Percentiles rank a stretch among this genome's conserved stretches.
Conservation (phyloP, 257 asterid genomes). For the Catharanthus roseus region DNA sequence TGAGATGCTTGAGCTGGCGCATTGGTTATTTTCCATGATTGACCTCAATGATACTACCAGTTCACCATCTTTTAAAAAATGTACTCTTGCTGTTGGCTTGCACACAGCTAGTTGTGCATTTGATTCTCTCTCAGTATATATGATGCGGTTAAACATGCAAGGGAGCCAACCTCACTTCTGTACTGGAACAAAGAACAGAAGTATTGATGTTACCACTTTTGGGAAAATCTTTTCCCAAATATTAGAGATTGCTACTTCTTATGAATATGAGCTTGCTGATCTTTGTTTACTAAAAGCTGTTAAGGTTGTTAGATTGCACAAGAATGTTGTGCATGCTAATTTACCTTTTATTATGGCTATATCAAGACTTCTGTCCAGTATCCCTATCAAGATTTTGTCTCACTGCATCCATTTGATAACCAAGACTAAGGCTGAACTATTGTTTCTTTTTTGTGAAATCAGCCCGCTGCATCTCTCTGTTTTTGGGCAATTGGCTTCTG, state of each 20-base stretch:
- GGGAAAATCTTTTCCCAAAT: slow-evolving; percentile 46
- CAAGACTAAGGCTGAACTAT: slow-evolving; percentile 50
- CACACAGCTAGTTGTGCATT: slow-evolving; percentile 59
- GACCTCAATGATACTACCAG: slow-evolving; percentile 29
- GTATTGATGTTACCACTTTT: slow-evolving; percentile 38
- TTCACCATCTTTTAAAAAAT: slow-evolving; percentile 31
- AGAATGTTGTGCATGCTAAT: slow-evolving; percentile 30
- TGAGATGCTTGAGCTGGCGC: slow-evolving; percentile 37
- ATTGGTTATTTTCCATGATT: slow-evolving; percentile 59
- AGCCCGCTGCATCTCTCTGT: slow-evolving; percentile 63
- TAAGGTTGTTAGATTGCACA: slow-evolving; percentile 43
- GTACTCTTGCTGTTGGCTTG: slow-evolving; percentile 47
- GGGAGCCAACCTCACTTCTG: slow-evolving; percentile 15
- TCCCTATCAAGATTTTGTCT: slow-evolving; percentile 46
- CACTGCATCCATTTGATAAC: slow-evolving; percentile 51
- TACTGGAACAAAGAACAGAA: slow-evolving; percentile 31
- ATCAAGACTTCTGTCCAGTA: slow-evolving; percentile 50
- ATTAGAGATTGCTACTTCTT: slow-evolving; percentile 35
- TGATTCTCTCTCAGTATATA: slow-evolving; percentile 37
- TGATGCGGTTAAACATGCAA: slow-evolving; percentile 35
- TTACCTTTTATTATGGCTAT: slow-evolving; percentile 43
- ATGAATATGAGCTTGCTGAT: slow-evolving; percentile 60
- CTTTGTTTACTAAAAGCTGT: slow-evolving; percentile 67
- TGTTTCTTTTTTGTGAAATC: slow-evolving; percentile 50
- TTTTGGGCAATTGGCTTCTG: slow-evolving; percentile 53